Percentiles rank a stretch among this genome's conserved stretches.
Evolutionary conservation across 768 basidiomycete genomes (phyloP).

Genomic region (Stropharia rugosoannulata): DNA sequence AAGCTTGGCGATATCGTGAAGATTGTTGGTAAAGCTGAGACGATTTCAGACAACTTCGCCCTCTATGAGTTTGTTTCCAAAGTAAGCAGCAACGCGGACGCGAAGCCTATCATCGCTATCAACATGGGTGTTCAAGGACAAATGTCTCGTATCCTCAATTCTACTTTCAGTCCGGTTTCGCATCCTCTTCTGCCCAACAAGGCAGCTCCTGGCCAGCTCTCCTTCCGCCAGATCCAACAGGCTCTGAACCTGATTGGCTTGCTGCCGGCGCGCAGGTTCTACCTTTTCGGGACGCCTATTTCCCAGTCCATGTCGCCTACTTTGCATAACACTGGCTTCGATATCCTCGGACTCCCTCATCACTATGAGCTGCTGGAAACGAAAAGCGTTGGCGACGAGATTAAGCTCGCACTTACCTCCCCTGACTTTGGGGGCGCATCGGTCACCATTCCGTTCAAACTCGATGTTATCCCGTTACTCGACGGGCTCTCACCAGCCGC

Average conservation of each 20-base stretch:
- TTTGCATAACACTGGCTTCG: slow-evolving; percentile 88
- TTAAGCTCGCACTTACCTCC: slow-evolving; percentile 59
- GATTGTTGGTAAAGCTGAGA: slow-evolving; percentile 82
- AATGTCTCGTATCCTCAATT: slow-evolving; percentile 85
- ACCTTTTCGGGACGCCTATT: slow-evolving; percentile 89
- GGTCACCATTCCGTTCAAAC: slow-evolving; percentile 95
- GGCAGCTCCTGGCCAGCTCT: slow-evolving; percentile 93
- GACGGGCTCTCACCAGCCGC: slow-evolving; percentile 82
- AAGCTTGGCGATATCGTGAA: slow-evolving; percentile 87
- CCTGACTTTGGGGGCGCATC: slow-evolving; percentile 92
- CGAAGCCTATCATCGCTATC: slow-evolving; percentile 90
- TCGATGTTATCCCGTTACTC: slow-evolving; percentile 83
- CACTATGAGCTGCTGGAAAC: slow-evolving; percentile 81
- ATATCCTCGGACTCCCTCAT: slow-evolving; percentile 81
- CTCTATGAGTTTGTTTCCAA: slow-evolving; percentile 70
- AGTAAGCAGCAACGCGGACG: slow-evolving; percentile 35
- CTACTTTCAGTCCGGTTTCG: slow-evolving; percentile 85
- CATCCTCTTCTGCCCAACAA: slow-evolving; percentile 83
- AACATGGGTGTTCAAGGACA: slow-evolving; percentile 93
- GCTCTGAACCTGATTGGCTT: slow-evolving; percentile 81
- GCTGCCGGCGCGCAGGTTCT: slow-evolving; percentile 72
- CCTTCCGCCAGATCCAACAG: slow-evolving; percentile 81
- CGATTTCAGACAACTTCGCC: slow-evolving; percentile 74
- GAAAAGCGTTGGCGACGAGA: slow-evolving; percentile 55
- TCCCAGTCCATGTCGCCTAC: slow-evolving; percentile 88